Evolutionary conservation across 108 stramenopile genomes (phyloP).

Genomic region (Phaeodactylum tricornutum): DNA sequence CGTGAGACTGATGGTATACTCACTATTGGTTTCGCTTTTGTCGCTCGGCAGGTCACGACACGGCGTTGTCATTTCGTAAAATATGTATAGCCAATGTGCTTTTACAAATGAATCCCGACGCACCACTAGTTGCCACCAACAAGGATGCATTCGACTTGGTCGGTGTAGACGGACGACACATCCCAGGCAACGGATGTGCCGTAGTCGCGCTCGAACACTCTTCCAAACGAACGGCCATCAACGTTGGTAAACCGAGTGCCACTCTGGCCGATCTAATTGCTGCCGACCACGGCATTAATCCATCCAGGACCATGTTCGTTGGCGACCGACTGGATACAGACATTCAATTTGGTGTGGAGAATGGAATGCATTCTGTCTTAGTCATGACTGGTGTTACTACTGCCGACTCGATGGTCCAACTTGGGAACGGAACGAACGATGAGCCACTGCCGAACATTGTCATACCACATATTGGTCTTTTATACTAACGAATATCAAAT

Average conservation of each 20-base stretch:
- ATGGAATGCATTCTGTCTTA: conserved; percentile 54
- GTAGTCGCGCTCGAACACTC: conserved; percentile 59
- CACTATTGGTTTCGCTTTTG: too few relatives aligned
- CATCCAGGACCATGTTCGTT: conserved; percentile 54
- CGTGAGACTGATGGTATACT: too few relatives aligned
- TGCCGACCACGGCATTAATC: conserved; percentile 19
- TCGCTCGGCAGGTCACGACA: too few relatives aligned
- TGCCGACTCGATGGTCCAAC: conserved; percentile 19
- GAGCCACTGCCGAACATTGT: conserved; percentile 48
- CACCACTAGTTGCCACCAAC: conserved; percentile 74
- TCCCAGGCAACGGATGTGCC: conserved; percentile 63
- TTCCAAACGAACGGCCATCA: conserved; percentile 46
- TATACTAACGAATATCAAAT: too few relatives aligned
- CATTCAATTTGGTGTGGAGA: conserved; percentile 58
- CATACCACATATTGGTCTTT: conserved; percentile 58
- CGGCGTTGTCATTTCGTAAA: conserved; percentile 65
- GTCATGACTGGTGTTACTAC: conserved; percentile 77
- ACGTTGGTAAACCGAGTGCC: conserved; percentile 74
- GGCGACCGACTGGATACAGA: conserved; percentile 91
- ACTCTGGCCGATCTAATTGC: conserved; percentile 36
- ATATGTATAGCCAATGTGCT: conserved; percentile 67
- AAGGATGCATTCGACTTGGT: conserved; percentile 66
- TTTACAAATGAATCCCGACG: conserved; percentile 56
- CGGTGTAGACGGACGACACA: conserved; percentile 52
- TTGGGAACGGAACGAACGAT: conserved; percentile 18